Conservation (phyloP, 2,329 filamentous ascomycete species). For the Cladobotryum mycophilum region DNA sequence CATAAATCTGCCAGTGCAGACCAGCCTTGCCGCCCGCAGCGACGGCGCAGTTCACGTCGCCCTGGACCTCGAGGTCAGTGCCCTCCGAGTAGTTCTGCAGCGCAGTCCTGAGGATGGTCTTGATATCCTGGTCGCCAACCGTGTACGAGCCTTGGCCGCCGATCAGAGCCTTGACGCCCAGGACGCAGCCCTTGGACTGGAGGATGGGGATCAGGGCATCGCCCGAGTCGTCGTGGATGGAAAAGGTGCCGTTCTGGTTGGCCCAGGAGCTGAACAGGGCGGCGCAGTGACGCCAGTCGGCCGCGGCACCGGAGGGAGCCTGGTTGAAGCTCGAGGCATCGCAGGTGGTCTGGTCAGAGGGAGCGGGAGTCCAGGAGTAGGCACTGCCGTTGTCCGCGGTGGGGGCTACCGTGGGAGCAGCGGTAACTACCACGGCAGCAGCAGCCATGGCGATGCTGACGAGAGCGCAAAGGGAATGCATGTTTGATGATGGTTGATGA, state of each 20-base stretch:
- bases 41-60: conserved; percentile 16
- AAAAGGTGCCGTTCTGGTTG: conserved; percentile 25
- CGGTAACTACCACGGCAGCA: neutral
- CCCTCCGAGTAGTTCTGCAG: conserved; percentile 16
- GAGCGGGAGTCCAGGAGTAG: conserved; percentile 21
- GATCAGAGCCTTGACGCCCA: conserved; percentile 19
- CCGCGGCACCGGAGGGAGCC: conserved; percentile 17
- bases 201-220: conserved; percentile 19
- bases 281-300: conserved; percentile 26
- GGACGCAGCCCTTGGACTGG: conserved; percentile 20
- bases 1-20: conserved; percentile 19
- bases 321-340: conserved; percentile 19
- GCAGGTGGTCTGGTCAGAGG: conserved; percentile 20
- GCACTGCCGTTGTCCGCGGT: conserved; percentile 13
- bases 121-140: conserved; percentile 20
- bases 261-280: conserved; percentile 25
- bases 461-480: conserved; percentile 3
- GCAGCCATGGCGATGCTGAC: neutral
- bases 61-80: conserved; percentile 16
- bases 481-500: neutral
- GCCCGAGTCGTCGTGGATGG: conserved; percentile 15
- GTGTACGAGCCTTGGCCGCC: conserved; percentile 14
- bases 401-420: neutral
- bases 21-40: conserved; percentile 12
- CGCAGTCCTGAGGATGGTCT: conserved; percentile 16